Base-by-base conservation (phyloP, 1,284 basidiomycete genomes). In the Cryptococcus hybrid region DNA sequence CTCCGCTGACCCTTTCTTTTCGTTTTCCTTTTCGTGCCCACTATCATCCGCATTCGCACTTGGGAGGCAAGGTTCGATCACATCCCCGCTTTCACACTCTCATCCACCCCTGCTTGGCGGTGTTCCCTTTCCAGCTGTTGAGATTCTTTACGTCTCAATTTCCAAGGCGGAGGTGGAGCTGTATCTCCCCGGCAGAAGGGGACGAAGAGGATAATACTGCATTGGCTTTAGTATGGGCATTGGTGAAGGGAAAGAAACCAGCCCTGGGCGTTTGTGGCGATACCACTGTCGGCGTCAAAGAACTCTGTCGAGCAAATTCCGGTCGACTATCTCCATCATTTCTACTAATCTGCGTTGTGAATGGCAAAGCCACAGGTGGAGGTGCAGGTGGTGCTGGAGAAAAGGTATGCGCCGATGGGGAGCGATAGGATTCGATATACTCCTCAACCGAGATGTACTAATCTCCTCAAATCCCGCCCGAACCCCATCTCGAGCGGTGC, bases 71-170 rank as follows among this genome's bases (percentile, higher is more conserved):
- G 68, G 58, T 1, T 47, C 36, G 3, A 75, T 54, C 2, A 70
- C 47, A 52, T 71, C 65, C 1, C 72, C 1, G 64, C 51, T 3
- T 64, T 59, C 2, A 71, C 54, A 0, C 54, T 48, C 2, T 56
- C 43, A 7, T 57, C 65, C 4, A 56, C 59, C 7, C 49, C 60
- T 6, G 55, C 59, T 47, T 68, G 61, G 15, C 66, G 52, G 7
- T 57, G 51, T 51, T 67, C 63, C 36, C 65, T 35, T 48, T 58
- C 55, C 11, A 62, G 54, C 47, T 59, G 62, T 34, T 65, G 65
- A 30, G 51, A 56, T 42, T 68, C 68, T 36, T 63, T 48, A 12
- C 58, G 43, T 13, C 55, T 54, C 56, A 43, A 49, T 47, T 18
- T 52, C 30, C 15, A 24, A 24, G 24, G 24, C 24, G 24, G 24